Percentiles rank a stretch among this genome's conserved stretches.
Evolutionary conservation across 176 grass and related monocot genomes (phyloP).

Genomic region (Leersia perrieri): DNA sequence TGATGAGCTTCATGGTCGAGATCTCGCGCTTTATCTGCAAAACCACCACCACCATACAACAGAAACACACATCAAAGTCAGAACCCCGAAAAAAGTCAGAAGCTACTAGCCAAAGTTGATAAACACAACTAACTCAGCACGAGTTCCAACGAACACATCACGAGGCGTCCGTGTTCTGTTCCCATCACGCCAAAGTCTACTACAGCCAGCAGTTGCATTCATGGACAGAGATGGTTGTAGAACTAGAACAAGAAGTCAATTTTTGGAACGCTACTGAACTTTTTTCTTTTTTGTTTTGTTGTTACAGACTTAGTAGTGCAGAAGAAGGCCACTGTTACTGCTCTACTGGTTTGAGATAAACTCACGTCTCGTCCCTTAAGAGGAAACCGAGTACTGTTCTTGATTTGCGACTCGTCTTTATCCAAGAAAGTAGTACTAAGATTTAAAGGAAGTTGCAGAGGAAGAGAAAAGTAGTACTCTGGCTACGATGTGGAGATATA

Average conservation of each 20-base stretch:
- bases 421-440: background rate
- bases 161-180: constrained; percentile 1
- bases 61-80: background rate
- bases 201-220: background rate
- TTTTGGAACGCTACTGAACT: background rate
- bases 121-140: background rate
- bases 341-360: background rate
- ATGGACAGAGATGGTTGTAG: background rate
- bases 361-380: background rate
- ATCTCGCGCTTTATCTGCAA: constrained; percentile 96
- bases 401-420: background rate
- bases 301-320: too few species aligned
- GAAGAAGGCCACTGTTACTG: background rate
- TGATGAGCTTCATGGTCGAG: constrained; percentile 96
- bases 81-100: background rate
- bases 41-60: constrained; percentile 19
- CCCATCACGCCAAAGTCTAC: background rate
- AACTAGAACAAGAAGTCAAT: background rate
- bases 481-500: too few species aligned
- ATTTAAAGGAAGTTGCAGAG: background rate
- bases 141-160: constrained; percentile 21
- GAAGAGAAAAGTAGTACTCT: too few species aligned
- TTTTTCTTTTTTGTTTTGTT: background rate
- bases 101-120: constrained; percentile 7
- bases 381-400: background rate